These are phyloP conservation scores for Colletotrichum coccodes DNA, from an alignment of 2,329 filamentous ascomycete species.

Conservation along the genomic window DNA sequence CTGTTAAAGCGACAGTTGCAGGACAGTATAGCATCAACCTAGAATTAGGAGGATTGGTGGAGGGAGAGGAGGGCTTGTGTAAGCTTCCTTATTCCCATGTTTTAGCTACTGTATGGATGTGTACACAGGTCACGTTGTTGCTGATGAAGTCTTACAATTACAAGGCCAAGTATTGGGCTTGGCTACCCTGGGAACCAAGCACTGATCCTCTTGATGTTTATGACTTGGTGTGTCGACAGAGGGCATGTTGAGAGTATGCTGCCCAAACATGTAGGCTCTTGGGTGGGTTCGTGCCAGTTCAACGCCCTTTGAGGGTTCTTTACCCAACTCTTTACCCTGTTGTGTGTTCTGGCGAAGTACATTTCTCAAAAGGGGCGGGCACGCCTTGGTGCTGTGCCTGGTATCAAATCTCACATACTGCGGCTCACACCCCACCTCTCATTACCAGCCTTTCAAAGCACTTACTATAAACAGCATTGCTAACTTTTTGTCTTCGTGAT, in stretches of 20 bases:
- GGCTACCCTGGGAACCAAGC: background rate
- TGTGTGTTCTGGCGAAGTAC: background rate
- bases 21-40: background rate
- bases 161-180: too few species aligned
- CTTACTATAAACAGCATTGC: background rate
- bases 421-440: background rate
- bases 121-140: background rate
- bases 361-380: background rate
- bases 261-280: background rate
- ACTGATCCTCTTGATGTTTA: background rate
- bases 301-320: too few species aligned
- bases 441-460: background rate
- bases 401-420: background rate
- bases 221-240: background rate
- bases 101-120: background rate
- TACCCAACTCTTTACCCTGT: background rate
- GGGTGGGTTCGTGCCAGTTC: too few species aligned
- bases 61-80: background rate
- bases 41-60: background rate
- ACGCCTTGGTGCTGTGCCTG: background rate
- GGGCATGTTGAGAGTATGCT: background rate
- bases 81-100: background rate
- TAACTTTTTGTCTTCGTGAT: too few species aligned
- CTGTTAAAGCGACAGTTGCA: background rate
- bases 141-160: background rate